Evolutionary conservation across 2,329 filamentous ascomycete species (phyloP), one percentile per base, ranked within the genome.

Genomic region (Penicillium griseofulvum): DNA sequence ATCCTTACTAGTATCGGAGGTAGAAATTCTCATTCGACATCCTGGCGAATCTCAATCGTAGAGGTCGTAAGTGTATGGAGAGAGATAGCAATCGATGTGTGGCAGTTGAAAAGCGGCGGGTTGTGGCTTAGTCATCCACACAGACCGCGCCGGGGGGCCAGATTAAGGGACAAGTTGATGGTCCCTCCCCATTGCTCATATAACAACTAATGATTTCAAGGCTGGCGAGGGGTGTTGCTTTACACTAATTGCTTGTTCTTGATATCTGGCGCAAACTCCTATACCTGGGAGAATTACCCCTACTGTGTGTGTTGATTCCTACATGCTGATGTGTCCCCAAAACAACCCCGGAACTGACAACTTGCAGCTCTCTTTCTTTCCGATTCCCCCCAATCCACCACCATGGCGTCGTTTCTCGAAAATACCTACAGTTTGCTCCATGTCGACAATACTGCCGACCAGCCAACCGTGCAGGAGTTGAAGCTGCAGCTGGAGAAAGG

Each of bases 361-460:
- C 55, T 65, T 61, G 61, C 64, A 70, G 68, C 65, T 71, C 70
- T 67, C 65, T 60, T 68, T 67, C 60, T 56, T 65, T 56, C 61
- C 62, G 60, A 60, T 52, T 60, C 55, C 58, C 59, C 59, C 62
- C 57, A 62, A 60, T 55, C 58, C 39, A 61, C 72, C 83, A 88
- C 66, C 77, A 99, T 97, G 93, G 88, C 93, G 78, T 88, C 89
- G 66, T 97, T 96, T 76, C 84, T 97, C 61, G 94, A 99, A 74
- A 89, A 90, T 76, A 85, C 94, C 64, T 99, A 97, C 83, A 97
- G 91, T 78, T 80, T 99, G 78, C 91, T 99, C 78, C 92, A 97
- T 77, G 87, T 94, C 84, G 94, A 99, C 85, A 97, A 97, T 82
- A 84, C 91, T 60, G 90, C 92, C 65, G 94, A 97, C 75, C 87